Evolutionary conservation across 495 filamentous ascomycete species (phyloP), one percentile per base, ranked within the genome.

Genomic region (Aspergillus avenaceus): DNA sequence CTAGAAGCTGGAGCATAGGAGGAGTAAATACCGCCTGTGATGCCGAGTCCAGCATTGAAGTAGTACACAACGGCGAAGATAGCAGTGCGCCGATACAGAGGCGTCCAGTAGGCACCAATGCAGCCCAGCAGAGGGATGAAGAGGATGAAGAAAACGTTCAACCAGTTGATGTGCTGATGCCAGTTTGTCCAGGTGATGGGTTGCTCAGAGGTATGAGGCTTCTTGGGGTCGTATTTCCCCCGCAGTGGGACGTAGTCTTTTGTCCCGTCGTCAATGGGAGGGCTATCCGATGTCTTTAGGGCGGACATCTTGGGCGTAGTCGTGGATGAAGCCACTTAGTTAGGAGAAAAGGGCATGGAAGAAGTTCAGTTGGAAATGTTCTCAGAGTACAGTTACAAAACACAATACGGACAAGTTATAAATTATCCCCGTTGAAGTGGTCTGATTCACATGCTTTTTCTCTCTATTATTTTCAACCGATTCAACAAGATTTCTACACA

Each of bases 121-220:
- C 81, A 66, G 47, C 92, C 91, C 38, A 79, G 61, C 5, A 92
- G 40, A 1, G 91, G 91, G 11, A 96, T 79, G 50, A 84, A 75
- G 59, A 95, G 65, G 66, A 97, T 95, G 64, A 96, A 77, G 49
- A 72, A 77, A 11, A 87, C 84, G 65, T 91, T 90, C 18, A 91
- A 66, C 88, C 91, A 96, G 73, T 96, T 90, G 76, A 96, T 78
- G 64, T 95, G 91, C 57, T 87, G 85, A 69, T 89, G 83, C 89
- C 90, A 96, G 72, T 96, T 96, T 50, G 68, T 52, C 61, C 75
- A 74, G 18, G 88, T 95, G 26, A 96, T 82, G 41, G 87, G 84
- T 18, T 65, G 64, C 32, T 77, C 74, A 5, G 64, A 67, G 48
- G 75, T 76, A 53, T 76, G 73, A 16, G 57, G 43, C 41, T 67